Base-by-base conservation (phyloP, 495 filamentous ascomycete species). In the Daldinia childiae region DNA sequence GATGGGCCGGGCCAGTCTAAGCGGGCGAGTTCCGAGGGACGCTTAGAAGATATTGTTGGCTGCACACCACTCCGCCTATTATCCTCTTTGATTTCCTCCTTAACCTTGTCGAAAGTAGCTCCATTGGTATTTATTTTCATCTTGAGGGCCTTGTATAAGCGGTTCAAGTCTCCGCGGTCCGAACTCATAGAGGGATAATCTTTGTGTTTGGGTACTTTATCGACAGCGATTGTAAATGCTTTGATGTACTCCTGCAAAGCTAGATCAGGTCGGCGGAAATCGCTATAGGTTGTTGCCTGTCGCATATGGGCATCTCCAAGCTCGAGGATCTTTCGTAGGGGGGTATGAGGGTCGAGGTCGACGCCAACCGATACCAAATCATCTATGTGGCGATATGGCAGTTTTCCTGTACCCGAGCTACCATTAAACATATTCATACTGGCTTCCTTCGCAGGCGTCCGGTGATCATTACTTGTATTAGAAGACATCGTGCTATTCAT, bases 141-240 rank as follows among this genome's bases (percentile, higher is more conserved):
- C n/a, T 79, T 80, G 30, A 88, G 74, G 8, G 79, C 76, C 76
- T 78, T 85, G 76, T 82, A 87, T 77, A 73, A 73, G 77, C 80
- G 84, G 75, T 76, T 83, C 68, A 85, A 58, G 3, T 80, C 78
- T 15, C 79, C 78, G 19, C 84, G 76, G 52, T 84, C 82, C 9
- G 72, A 66, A 45, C 82, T 77, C 19, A 90, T 74, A 14, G 80
- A 78, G 14, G 82, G 84, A 73, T 86, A 93, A 34, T 92, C 90
- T 56, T 87, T 88, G 68, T 93, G 89, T 36, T 82, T 82, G 8
- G 93, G 93, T 36, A 97, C 90, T 36, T 90, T 82, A 41, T 94
- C 86, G 24, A 92, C 83, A 36, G 91, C 84, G 64, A 98, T 90
- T 52, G 92, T 90, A 50, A 85, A 92, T 26, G 94, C 90, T 43